Evolutionary conservation across 2,329 filamentous ascomycete genomes (phyloP), one percentile per base, ranked within the genome.

Genomic region (Pseudomassariella vexata): DNA sequence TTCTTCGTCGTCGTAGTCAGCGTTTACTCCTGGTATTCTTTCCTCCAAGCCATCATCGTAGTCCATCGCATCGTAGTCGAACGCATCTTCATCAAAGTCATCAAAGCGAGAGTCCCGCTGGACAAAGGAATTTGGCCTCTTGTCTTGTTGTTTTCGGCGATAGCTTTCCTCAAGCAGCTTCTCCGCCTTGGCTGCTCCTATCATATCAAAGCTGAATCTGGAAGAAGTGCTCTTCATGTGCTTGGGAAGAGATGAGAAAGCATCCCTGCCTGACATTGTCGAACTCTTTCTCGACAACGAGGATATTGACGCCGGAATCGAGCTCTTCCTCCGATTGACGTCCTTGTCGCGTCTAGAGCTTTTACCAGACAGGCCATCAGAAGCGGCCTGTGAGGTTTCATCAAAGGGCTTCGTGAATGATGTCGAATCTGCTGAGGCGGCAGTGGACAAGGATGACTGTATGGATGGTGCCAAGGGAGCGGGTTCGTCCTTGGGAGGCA

Each of bases 121-220:
- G 9, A 56, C 53, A 24, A 52, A 42, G 30, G 57, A 30, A 18
- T 60, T 55, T 5, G 61, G 62, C 38, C 74, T 66, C 47, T 73
- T 80, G 37, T 81, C 78, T 19, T 79, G 62, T 39, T 80, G 75
- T 33, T 77, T 75, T 42, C 82, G 73, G 11, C 80, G 68, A 52
- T 87, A 82, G 28, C 78, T 73, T 45, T 86, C 85, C 53, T 87
- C 85, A 24, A 88, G 61, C 22, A 82, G 53, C 53, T 79, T 82
- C 54, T 82, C 77, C 46, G 79, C 69, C 37, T 75, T 71, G 10
- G 82, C 82, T 5, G 76, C 76, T 5, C 80, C 81, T 11, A 79
- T 73, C 67, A 88, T 85, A 48, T 89, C 84, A 48, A 90, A 90
- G 47, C 84, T 89, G 50, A 90, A 89, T 10, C 85, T 68, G 0